phyloP scores from a whole-genome alignment of 805 yeast species.

The Monosporozyma unispora region DNA sequence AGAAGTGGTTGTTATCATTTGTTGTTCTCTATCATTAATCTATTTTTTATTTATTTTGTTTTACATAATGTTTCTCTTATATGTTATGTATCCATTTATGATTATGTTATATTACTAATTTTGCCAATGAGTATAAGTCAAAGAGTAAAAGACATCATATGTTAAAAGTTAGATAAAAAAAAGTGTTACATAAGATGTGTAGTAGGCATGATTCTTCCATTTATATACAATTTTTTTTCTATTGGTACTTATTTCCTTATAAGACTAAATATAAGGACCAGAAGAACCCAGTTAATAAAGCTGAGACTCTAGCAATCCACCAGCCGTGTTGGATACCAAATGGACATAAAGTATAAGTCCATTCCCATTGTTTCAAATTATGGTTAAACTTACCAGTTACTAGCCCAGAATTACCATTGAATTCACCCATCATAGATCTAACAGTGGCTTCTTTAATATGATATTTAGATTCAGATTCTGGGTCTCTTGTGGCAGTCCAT shows the following conservation, averaged over 20 bases:
- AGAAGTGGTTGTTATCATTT: not conserved
- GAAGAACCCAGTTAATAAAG: conserved; percentile 34
- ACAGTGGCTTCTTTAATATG: conserved; percentile 73
- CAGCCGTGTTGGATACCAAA: conserved; percentile 85
- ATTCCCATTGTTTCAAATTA: conserved; percentile 44
- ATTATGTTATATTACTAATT: not conserved
- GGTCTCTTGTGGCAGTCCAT: conserved; percentile 38
- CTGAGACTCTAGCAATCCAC: conserved; percentile 76
- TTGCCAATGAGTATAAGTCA: too few species aligned
- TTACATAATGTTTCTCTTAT: not conserved
- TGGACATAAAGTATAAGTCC: conserved; percentile 65
- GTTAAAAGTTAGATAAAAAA: not conserved
- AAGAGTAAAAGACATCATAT: not conserved
- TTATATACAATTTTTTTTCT: not conserved
- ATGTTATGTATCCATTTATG: not conserved
- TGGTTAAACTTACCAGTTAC: conserved; percentile 61
- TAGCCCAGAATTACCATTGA: conserved; percentile 79
- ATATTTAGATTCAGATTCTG: conserved; percentile 11
- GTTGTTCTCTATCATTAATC: not conserved
- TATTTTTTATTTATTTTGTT: not conserved
- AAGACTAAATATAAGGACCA: conserved; percentile 24
- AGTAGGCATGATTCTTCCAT: too few species aligned
- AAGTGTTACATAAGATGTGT: not conserved
- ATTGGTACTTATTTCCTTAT: not conserved
- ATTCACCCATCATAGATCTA: conserved; percentile 94